Percentiles rank a stretch among this genome's conserved stretches.
Evolutionary conservation across 345 rosid species (phyloP).

Genomic region (Litchi chinensis): DNA sequence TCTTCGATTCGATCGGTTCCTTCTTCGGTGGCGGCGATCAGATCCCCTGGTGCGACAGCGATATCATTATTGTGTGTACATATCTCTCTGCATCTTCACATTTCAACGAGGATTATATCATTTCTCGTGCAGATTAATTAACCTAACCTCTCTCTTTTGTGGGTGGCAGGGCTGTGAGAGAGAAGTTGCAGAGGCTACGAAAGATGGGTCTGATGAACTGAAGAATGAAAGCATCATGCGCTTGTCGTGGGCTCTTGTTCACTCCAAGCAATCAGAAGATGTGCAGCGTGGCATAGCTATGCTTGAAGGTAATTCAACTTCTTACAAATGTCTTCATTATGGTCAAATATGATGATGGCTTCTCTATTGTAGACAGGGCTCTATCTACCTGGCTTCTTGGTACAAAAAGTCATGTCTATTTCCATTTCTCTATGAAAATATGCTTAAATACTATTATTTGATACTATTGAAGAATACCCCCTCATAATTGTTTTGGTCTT

Average conservation of each 20-base stretch:
- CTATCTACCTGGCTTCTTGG: no score
- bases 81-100: background rate
- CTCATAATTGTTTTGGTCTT: no score
- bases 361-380: no score
- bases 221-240: constrained; percentile 71
- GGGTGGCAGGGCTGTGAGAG: constrained; percentile 78
- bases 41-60: constrained; percentile 86
- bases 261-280: constrained; percentile 69
- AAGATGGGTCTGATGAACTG: constrained; percentile 51
- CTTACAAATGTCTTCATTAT: background rate
- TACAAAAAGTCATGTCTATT: no score
- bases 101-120: background rate
- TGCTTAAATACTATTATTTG: no score
- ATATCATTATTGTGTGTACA: constrained; percentile 59
- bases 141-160: background rate
- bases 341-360: no score
- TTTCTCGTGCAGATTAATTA: background rate
- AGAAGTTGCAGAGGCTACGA: constrained; percentile 59
- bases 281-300: constrained; percentile 78
- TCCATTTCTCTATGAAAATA: no score
- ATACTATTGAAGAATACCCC: no score
- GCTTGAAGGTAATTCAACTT: constrained; percentile 56
- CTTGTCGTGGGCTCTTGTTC: constrained; percentile 92
- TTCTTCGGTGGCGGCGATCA: constrained; percentile 77
- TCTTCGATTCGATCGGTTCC: constrained; percentile 54